A percentile compares a stretch with the other conserved stretches of the same genome.
Evolutionary conservation across 345 rosid species (phyloP).

Genomic region (Orychophragmus violaceus): DNA sequence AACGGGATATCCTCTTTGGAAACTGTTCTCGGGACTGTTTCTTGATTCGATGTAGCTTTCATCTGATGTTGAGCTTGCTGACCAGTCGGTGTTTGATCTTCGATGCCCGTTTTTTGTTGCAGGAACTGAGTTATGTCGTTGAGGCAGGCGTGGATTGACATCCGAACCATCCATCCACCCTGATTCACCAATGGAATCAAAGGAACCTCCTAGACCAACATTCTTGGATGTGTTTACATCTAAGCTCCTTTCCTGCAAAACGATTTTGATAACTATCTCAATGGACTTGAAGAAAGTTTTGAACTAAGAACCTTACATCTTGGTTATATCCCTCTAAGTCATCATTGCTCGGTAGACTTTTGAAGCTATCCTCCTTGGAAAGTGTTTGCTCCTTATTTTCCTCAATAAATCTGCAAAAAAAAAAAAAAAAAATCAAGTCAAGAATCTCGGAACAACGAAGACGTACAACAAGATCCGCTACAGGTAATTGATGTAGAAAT

Average conservation of each 20-base stretch:
- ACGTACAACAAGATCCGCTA: too few relatives aligned
- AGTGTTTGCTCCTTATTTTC: slow-evolving; percentile 42
- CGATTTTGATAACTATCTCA: neutral
- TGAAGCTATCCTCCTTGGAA: slow-evolving; percentile 41
- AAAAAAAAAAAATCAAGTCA: neutral
- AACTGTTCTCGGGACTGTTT: slow-evolving; percentile 49
- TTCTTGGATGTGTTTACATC: slow-evolving; percentile 19
- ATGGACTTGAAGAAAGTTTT: neutral
- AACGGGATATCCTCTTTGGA: slow-evolving; percentile 46
- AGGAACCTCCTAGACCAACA: slow-evolving; percentile 33
- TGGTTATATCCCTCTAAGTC: slow-evolving; percentile 29
- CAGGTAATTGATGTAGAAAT: neutral
- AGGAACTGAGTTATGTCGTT: slow-evolving; percentile 47
- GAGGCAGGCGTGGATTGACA: slow-evolving; percentile 10
- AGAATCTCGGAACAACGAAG: slow-evolving; percentile 5
- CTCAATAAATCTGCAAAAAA: slow-evolving; percentile 40
- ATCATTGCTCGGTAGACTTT: slow-evolving; percentile 43
- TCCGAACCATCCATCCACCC: slow-evolving; percentile 30
- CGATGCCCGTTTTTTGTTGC: slow-evolving; percentile 34
- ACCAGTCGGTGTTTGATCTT: slow-evolving; percentile 90
- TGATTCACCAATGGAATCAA: slow-evolving; percentile 39
- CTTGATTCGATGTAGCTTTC: slow-evolving; percentile 61
- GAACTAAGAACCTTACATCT: slow-evolving; percentile 46
- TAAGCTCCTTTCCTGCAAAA: slow-evolving; percentile 43
- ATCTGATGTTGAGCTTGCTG: slow-evolving; percentile 76